Conservation (phyloP, 768 basidiomycete genomes). For the Pholiota molesta region DNA sequence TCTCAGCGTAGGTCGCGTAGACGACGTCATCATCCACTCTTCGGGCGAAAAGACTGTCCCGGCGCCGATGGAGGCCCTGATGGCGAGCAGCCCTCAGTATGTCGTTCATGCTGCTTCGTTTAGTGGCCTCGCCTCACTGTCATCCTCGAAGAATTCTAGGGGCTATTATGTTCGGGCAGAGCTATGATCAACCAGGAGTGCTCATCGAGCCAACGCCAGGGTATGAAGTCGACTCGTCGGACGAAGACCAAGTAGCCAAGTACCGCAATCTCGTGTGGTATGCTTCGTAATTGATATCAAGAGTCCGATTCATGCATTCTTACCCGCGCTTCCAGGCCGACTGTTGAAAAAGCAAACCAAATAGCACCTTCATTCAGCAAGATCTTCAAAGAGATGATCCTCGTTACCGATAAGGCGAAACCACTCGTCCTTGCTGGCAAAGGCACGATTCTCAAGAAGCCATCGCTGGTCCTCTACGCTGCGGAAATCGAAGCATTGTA, state of each 20-base stretch:
- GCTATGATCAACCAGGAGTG: constrained; percentile 33
- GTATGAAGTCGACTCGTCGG: constrained; percentile 31
- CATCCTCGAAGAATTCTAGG: constrained; percentile 27
- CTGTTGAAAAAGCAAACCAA: constrained; percentile 45
- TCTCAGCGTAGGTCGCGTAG: constrained; percentile 40
- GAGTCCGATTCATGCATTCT: too few species aligned
- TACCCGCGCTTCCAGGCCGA: constrained; percentile 20
- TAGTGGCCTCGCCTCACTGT: background rate
- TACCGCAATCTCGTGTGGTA: constrained; percentile 35
- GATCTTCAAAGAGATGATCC: constrained; percentile 57
- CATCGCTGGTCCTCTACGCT: constrained; percentile 39
- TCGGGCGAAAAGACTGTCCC: constrained; percentile 22
- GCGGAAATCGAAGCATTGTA: constrained; percentile 38
- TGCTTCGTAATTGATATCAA: background rate
- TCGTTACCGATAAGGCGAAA: constrained; percentile 41
- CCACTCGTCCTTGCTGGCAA: constrained; percentile 49
- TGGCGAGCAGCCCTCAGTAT: constrained; percentile 25
- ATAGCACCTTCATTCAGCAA: constrained; percentile 41
- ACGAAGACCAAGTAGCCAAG: constrained; percentile 27
- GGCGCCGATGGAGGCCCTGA: constrained; percentile 29
- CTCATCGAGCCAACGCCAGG: constrained; percentile 30
- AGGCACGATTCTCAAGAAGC: constrained; percentile 46
- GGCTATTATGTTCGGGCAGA: constrained; percentile 43
- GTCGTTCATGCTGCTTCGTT: background rate
- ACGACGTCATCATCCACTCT: constrained; percentile 27